Percentiles rank a stretch among this genome's conserved stretches.
phyloP scores from a whole-genome alignment of 257 asterid genomes.

The Pogostemon cablin region DNA sequence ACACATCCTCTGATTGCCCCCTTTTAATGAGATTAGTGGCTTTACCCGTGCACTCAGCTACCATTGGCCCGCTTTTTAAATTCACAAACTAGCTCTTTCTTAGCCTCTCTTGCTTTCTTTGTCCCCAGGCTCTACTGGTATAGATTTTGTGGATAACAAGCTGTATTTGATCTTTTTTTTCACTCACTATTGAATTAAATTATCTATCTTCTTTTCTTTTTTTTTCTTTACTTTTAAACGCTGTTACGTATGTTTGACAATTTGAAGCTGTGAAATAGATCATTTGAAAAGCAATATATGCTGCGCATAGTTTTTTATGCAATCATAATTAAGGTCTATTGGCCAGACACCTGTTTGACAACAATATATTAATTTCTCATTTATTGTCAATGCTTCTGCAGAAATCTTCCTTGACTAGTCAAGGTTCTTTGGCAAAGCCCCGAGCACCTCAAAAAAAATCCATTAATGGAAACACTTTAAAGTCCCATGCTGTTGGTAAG shows the following conservation, averaged over 20 bases:
- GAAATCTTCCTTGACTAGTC: conserved; percentile 61
- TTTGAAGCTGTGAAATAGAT: background rate
- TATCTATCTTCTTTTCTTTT: background rate
- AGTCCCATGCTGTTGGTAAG: conserved; percentile 52
- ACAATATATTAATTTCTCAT: conserved; percentile 20
- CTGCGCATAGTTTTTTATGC: conserved; percentile 18
- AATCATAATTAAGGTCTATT: conserved; percentile 1
- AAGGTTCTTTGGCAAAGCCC: conserved; percentile 51
- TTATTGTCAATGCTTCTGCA: conserved; percentile 41
- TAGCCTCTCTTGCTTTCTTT: too few species aligned
- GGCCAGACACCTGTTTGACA: background rate
- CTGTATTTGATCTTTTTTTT: background rate
- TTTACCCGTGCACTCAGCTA: too few species aligned
- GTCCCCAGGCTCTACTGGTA: too few species aligned
- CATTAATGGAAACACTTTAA: conserved; percentile 53
- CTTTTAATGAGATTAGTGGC: too few species aligned
- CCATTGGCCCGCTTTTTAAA: too few species aligned
- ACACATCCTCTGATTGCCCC: too few species aligned
- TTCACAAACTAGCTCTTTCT: too few species aligned
- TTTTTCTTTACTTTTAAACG: conserved; percentile 1
- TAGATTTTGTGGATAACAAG: too few species aligned
- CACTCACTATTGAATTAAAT: conserved; percentile 10
- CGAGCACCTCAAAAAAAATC: conserved; percentile 64
- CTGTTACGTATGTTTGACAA: background rate
- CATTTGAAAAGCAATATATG: conserved; percentile 4